Percentiles rank a stretch among this genome's conserved stretches.
These are phyloP conservation scores for Russula sp. DNA, from an alignment of 768 basidiomycete genomes.

Conservation along the genomic window DNA sequence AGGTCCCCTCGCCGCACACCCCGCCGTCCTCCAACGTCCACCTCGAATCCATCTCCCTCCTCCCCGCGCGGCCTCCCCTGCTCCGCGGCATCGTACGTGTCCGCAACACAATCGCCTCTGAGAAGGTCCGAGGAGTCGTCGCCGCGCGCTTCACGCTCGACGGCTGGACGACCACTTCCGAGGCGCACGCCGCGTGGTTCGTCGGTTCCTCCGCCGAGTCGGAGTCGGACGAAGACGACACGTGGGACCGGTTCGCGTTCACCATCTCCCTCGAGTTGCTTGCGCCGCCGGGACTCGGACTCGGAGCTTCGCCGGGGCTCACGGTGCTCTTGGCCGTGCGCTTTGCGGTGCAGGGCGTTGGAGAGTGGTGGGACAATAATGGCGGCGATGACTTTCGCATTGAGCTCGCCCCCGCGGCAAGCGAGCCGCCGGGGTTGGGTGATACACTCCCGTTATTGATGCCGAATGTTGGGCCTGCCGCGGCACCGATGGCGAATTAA, in stretches of 20 bases:
- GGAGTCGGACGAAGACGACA: conserved; percentile 26
- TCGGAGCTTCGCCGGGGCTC: conserved; percentile 61
- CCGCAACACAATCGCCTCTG: conserved; percentile 77
- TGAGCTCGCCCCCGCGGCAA: no score
- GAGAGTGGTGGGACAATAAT: conserved; percentile 94
- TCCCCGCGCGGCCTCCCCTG: no score
- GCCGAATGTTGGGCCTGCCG: not conserved
- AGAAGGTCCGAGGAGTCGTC: conserved; percentile 55
- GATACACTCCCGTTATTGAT: not conserved
- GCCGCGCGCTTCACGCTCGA: conserved; percentile 91
- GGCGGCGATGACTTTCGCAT: conserved; percentile 28
- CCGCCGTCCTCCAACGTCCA: no score
- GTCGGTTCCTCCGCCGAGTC: conserved; percentile 28
- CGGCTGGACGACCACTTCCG: conserved; percentile 91
- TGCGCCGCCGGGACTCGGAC: no score
- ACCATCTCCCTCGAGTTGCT: conserved; percentile 70
- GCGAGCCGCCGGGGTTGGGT: no score
- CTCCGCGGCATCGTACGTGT: conserved; percentile 59
- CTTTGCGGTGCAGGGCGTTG: conserved; percentile 51
- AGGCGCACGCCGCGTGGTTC: conserved; percentile 78
- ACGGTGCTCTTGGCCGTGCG: conserved; percentile 72
- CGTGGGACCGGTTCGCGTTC: conserved; percentile 71
- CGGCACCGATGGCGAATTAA: not conserved
- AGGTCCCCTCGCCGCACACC: no score
- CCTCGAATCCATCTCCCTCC: no score